Percentiles rank a stretch among this genome's conserved stretches.
Evolutionary conservation across 2,329 filamentous ascomycete species (phyloP).

Genomic region (Saccharata proteae): DNA sequence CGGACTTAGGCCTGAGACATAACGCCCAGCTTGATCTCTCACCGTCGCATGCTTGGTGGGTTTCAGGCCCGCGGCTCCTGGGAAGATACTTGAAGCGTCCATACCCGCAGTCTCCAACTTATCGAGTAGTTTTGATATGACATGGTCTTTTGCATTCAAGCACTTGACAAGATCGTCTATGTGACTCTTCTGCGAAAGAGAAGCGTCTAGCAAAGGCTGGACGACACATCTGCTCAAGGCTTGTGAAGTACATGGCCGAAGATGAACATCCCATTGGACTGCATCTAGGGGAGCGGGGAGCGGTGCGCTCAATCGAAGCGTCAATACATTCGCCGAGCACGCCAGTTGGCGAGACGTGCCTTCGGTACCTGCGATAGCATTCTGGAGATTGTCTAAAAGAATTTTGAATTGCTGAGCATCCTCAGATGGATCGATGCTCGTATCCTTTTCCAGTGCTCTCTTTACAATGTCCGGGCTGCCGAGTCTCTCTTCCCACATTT

Average conservation of each 20-base stretch:
- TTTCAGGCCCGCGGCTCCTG: slow-evolving; percentile 37
- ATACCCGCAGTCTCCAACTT: slow-evolving; percentile 44
- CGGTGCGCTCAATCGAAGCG: slow-evolving; percentile 45
- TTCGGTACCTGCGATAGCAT: slow-evolving; percentile 31
- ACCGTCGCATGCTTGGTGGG: slow-evolving; percentile 31
- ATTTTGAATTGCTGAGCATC: slow-evolving; percentile 52
- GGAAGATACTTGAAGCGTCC: slow-evolving; percentile 46
- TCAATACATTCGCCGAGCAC: neutral
- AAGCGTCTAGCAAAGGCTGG: slow-evolving; percentile 19
- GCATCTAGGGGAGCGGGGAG: slow-evolving; percentile 51
- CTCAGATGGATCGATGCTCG: slow-evolving; percentile 62
- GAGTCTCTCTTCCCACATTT: slow-evolving; percentile 60
- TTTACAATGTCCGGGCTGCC: slow-evolving; percentile 49
- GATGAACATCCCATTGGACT: slow-evolving; percentile 52
- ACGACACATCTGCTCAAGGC: no score
- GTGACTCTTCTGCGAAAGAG: slow-evolving; percentile 36
- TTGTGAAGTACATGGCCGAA: no score
- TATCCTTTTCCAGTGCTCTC: slow-evolving; percentile 50
- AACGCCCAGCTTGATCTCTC: slow-evolving; percentile 39
- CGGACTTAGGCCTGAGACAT: slow-evolving; percentile 41
- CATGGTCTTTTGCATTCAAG: slow-evolving; percentile 46
- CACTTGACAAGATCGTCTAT: slow-evolving; percentile 37
- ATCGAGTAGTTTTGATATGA: slow-evolving; percentile 46
- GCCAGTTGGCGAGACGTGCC: slow-evolving; percentile 27
- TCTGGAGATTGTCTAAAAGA: slow-evolving; percentile 51